phyloP scores from a whole-genome alignment of 768 basidiomycete species.

The Suillus placidus region DNA sequence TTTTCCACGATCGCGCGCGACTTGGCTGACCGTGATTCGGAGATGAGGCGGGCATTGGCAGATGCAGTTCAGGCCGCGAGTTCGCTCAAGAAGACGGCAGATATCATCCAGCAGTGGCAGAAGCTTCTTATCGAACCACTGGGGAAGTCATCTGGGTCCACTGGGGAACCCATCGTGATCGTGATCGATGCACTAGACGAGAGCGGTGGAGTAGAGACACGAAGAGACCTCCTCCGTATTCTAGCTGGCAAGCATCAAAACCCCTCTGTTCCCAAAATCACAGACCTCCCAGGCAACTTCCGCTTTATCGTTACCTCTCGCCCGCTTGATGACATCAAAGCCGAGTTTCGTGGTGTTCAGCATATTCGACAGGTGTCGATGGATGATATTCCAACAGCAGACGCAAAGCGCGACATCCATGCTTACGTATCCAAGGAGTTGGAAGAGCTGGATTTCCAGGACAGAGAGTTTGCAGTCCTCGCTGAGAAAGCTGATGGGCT shows the following conservation, averaged over 20 bases:
- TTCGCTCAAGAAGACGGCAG: neutral
- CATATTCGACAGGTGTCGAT: conserved; percentile 1
- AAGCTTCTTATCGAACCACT: conserved; percentile 22
- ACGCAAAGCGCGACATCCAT: conserved; percentile 3
- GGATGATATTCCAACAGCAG: conserved; percentile 5
- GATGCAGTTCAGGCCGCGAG: neutral
- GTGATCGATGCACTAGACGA: conserved; percentile 31
- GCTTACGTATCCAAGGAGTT: conserved; percentile 3
- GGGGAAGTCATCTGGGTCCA: conserved; percentile 1
- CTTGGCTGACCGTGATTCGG: conserved; percentile 20
- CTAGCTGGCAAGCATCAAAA: neutral
- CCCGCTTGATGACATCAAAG: neutral
- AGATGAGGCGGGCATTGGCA: conserved; percentile 1
- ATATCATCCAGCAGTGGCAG: conserved; percentile 17
- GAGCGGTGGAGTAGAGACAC: conserved; percentile 1
- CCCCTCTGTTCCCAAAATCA: neutral
- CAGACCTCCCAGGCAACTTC: conserved; percentile 7
- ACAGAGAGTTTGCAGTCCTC: neutral
- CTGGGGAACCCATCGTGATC: conserved; percentile 26
- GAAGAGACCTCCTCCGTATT: neutral
- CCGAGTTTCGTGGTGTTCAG: neutral
- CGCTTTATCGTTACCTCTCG: conserved; percentile 18
- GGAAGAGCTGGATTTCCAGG: neutral
- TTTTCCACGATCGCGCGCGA: neutral
- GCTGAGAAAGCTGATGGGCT: conserved; percentile 8